Conservation (phyloP, 225 moss, liverwort and hornwort species). For the Marchantia polymorpha region DNA sequence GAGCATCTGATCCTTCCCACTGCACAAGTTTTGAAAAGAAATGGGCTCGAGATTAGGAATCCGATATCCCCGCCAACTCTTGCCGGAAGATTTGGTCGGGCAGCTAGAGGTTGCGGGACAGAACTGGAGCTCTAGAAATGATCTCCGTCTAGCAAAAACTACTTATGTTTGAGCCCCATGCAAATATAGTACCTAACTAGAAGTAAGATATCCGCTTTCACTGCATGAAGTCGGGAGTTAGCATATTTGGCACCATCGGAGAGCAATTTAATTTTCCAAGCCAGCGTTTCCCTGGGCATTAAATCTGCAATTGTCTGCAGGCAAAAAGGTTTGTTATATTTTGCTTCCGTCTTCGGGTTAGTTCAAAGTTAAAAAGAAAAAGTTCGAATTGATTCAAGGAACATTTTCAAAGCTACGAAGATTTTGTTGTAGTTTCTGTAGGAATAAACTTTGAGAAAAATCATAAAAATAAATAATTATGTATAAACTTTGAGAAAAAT, state of each 20-base stretch:
- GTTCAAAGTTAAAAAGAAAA: no score
- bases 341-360: no score
- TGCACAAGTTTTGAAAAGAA: constrained; percentile 27
- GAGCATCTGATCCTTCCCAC: constrained; percentile 82
- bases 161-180: neutral
- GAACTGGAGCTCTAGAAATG: no score
- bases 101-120: no score
- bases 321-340: no score
- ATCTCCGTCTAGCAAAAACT: no score
- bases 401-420: no score
- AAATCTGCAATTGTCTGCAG: constrained; percentile 51
- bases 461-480: no score
- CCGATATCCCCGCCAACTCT: no score
- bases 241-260: constrained; percentile 60
- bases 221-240: constrained; percentile 65
- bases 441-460: neutral
- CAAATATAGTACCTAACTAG: constrained; percentile 54
- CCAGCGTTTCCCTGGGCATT: constrained; percentile 59
- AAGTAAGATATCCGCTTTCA: constrained; percentile 63
- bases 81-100: no score
- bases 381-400: no score
- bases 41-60: no score
- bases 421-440: constrained; percentile 14
- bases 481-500: neutral
- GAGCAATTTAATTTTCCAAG: constrained; percentile 75